phyloP scores from a whole-genome alignment of 2,329 filamentous ascomycete genomes.

The Scedosporium minutisporum region DNA sequence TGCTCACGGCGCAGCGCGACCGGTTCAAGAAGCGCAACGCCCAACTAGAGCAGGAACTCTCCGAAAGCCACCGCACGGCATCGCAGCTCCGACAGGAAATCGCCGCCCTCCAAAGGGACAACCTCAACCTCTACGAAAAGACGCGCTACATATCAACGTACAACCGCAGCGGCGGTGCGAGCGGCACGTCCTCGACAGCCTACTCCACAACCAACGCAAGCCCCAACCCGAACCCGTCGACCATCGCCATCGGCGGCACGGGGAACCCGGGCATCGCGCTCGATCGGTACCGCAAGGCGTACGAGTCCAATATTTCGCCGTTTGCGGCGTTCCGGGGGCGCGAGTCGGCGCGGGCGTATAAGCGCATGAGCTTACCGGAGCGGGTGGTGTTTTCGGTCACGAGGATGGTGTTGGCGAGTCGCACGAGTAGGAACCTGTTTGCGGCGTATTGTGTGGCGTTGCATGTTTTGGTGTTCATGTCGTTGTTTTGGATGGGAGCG shows the following conservation, averaged over 20 bases:
- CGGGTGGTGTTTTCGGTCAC: slow-evolving; percentile 84
- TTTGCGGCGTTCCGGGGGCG: slow-evolving; percentile 94
- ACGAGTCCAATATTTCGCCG: slow-evolving; percentile 90
- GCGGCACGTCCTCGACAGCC: slow-evolving; percentile 53
- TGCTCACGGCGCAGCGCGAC: slow-evolving; percentile 96
- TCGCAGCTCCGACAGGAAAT: slow-evolving; percentile 85
- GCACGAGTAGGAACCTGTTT: slow-evolving; percentile 87
- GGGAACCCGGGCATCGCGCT: slow-evolving; percentile 56
- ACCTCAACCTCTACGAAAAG: slow-evolving; percentile 93
- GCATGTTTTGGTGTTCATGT: slow-evolving; percentile 78
- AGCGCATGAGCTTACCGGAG: slow-evolving; percentile 87
- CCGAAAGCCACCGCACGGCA: slow-evolving; percentile 70
- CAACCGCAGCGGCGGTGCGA: slow-evolving; percentile 56
- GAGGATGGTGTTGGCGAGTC: slow-evolving; percentile 78
- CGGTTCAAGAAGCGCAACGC: slow-evolving; percentile 94
- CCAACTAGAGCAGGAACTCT: slow-evolving; percentile 82
- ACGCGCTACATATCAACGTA: slow-evolving; percentile 93
- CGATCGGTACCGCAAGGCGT: slow-evolving; percentile 82
- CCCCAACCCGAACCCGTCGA: slow-evolving; percentile 69
- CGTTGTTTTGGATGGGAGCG: slow-evolving; percentile 75
- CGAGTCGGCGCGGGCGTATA: slow-evolving; percentile 82
- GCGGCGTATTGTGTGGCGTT: slow-evolving; percentile 83
- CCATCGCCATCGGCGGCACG: slow-evolving; percentile 46
- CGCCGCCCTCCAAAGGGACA: slow-evolving; percentile 87
- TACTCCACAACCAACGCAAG: slow-evolving; percentile 63